Percentiles rank a stretch among this genome's conserved stretches.
Conservation (phyloP, 805 yeast species). For the Wickerhamiella dianesei region DNA sequence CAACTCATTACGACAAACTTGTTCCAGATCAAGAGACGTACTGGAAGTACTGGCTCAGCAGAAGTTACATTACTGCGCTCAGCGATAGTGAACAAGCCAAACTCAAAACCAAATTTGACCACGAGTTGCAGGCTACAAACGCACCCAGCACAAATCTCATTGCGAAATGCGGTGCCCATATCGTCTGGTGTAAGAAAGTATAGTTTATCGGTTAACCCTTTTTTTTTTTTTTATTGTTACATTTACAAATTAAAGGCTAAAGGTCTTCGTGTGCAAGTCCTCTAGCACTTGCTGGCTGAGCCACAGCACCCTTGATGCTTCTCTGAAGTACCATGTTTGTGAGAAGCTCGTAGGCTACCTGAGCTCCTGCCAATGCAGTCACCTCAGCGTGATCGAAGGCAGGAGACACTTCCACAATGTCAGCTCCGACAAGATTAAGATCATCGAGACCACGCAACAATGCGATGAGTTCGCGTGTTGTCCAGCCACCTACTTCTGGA, state of each 20-base stretch:
- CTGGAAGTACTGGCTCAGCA: slow-evolving; percentile 39
- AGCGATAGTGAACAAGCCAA: slow-evolving; percentile 28
- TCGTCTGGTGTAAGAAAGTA: slow-evolving; percentile 15
- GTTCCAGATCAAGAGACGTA: slow-evolving; percentile 23
- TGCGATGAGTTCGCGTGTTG: slow-evolving; percentile 48
- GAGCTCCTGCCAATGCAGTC: slow-evolving; percentile 54
- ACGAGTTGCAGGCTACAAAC: background rate
- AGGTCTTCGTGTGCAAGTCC: slow-evolving; percentile 7
- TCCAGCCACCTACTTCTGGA: slow-evolving; percentile 63
- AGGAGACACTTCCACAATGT: slow-evolving; percentile 61
- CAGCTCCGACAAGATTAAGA: slow-evolving; percentile 56
- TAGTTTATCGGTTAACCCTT: background rate
- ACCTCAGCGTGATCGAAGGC: slow-evolving; percentile 49
- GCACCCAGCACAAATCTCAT: slow-evolving; percentile 7
- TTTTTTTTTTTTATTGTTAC: background rate
- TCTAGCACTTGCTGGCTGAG: slow-evolving; percentile 19
- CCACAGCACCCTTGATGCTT: slow-evolving; percentile 21
- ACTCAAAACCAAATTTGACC: background rate
- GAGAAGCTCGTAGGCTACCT: slow-evolving; percentile 51
- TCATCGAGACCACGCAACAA: slow-evolving; percentile 48
- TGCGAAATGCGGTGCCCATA: slow-evolving; percentile 19
- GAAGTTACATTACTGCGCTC: slow-evolving; percentile 40
- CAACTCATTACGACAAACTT: slow-evolving; percentile 18
- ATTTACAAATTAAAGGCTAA: background rate
- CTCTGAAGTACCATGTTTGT: slow-evolving; percentile 56